phyloP scores from a whole-genome alignment of 1,284 basidiomycete genomes.

The Tausonia pullulans region DNA sequence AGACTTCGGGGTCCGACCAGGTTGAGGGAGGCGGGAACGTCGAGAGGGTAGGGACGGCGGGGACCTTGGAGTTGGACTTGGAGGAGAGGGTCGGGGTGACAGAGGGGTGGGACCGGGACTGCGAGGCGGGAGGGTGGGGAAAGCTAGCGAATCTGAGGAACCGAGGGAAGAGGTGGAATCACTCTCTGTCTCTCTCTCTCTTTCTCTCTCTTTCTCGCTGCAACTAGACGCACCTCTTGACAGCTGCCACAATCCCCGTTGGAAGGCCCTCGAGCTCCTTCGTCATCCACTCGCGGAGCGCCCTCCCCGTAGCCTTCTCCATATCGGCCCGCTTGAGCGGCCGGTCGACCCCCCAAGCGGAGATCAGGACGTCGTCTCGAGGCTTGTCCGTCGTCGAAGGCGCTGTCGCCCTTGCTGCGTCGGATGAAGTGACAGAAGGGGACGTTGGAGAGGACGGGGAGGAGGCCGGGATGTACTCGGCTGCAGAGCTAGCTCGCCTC shows the following conservation, averaged over 20 bases:
- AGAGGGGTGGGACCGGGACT: conserved; percentile 2
- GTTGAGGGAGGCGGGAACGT: neutral
- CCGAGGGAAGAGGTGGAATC: neutral
- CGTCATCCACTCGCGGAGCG: conserved; percentile 49
- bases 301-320: conserved; percentile 48
- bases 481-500: conserved; percentile 12
- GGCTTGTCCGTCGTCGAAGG: conserved; percentile 23
- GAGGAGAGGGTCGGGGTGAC: neutral
- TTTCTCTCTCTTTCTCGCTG: no score
- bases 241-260: conserved; percentile 53
- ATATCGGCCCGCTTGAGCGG: conserved; percentile 39
- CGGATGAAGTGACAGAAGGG: conserved; percentile 43
- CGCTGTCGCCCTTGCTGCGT: neutral
- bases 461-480: conserved; percentile 1
- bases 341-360: conserved; percentile 30
- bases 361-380: conserved; percentile 21
- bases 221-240: conserved; percentile 32
- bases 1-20: conserved; percentile 30
- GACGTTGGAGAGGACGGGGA: conserved; percentile 26
- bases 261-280: conserved; percentile 43
- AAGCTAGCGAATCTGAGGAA: conserved; percentile 5
- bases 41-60: conserved; percentile 2
- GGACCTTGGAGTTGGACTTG: conserved; percentile 23
- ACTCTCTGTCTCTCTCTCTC: no score
- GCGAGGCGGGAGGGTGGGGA: conserved; percentile 1